Evolutionary conservation across 306 rosid genomes (phyloP).

Genomic region (Begonia masoniana): DNA sequence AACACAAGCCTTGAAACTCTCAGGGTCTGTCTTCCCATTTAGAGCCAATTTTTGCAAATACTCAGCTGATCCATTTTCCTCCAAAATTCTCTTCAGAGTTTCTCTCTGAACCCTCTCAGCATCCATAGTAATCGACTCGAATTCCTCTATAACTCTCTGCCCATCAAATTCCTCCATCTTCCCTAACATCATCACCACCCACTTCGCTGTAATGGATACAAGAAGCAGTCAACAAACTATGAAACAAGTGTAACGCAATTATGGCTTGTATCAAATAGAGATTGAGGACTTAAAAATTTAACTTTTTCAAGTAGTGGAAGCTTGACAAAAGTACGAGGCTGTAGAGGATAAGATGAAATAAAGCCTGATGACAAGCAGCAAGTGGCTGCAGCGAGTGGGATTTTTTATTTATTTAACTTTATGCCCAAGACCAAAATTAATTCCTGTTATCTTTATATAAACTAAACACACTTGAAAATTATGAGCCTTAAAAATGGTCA

Average conservation of each 20-base stretch:
- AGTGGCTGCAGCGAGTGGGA: neutral
- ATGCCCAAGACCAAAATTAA: no score
- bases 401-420: no score
- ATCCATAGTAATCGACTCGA: constrained; percentile 60
- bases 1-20: constrained; percentile 63
- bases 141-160: constrained; percentile 57
- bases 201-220: neutral
- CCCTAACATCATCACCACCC: constrained; percentile 46
- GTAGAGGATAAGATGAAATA: constrained; percentile 1
- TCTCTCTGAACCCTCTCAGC: constrained; percentile 66
- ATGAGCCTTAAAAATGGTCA: no score
- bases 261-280: no score
- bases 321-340: neutral
- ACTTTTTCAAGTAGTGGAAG: no score
- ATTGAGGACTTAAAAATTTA: neutral
- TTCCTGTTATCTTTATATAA: no score
- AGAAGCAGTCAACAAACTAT: neutral
- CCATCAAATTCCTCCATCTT: constrained; percentile 44
- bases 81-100: constrained; percentile 53
- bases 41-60: constrained; percentile 56
- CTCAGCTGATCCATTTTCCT: constrained; percentile 62
- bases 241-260: neutral
- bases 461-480: no score
- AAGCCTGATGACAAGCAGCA: neutral
- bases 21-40: constrained; percentile 66